phyloP scores from a whole-genome alignment of 352 stramenopile species.

The Phytophthora hybrid region DNA sequence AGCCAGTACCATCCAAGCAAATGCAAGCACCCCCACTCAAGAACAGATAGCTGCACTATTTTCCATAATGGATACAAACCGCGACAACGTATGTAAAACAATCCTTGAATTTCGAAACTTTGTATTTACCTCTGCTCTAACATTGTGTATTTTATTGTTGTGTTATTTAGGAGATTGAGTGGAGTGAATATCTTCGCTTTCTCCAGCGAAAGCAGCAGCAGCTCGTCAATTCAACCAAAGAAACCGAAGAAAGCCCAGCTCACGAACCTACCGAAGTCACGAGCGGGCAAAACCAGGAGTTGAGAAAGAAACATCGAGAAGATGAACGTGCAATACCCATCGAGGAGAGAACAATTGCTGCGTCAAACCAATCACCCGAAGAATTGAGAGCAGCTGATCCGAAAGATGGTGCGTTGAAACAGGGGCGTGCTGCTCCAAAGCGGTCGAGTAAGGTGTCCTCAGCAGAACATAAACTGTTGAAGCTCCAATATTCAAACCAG shows the following conservation, averaged over 20 bases:
- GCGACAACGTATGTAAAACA: conserved; percentile 47
- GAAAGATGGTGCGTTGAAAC: background rate
- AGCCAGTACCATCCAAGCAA: background rate
- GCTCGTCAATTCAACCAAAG: background rate
- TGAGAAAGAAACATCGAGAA: conserved; percentile 42
- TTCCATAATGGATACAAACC: conserved; percentile 55
- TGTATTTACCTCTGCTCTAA: background rate
- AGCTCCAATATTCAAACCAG: conserved; percentile 36
- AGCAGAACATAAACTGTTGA: conserved; percentile 27
- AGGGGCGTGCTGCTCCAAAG: conserved; percentile 16
- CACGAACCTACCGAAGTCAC: conserved; percentile 6
- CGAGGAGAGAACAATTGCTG: background rate
- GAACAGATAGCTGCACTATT: conserved; percentile 52
- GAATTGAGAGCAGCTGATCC: background rate
- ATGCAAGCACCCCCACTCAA: background rate
- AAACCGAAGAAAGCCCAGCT: background rate
- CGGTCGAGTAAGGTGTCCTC: conserved; percentile 13
- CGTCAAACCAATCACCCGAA: conserved; percentile 18
- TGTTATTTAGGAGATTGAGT: conserved; percentile 49
- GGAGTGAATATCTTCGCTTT: conserved; percentile 68
- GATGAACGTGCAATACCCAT: conserved; percentile 15
- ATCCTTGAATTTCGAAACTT: background rate
- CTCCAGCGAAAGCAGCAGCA: conserved; percentile 33
- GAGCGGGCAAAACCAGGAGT: conserved; percentile 26
- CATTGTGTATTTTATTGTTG: background rate